Percentiles rank a stretch among this genome's conserved stretches.
Conservation (phyloP, 1,284 basidiomycete species). For the Phellinidium pouzarii region DNA sequence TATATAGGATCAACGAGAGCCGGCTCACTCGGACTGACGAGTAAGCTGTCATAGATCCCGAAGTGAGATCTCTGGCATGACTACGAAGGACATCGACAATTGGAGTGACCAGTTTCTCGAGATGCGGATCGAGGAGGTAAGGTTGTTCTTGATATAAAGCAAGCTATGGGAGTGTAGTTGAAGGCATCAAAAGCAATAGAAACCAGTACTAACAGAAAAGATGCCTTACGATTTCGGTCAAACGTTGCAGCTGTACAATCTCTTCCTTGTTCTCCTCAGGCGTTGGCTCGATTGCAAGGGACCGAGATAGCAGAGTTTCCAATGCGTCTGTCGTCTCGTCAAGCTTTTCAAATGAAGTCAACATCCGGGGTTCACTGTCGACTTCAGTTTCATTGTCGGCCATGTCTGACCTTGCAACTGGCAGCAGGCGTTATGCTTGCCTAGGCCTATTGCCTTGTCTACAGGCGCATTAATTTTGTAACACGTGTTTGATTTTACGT, state of each 20-base stretch:
- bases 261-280: conserved; percentile 13
- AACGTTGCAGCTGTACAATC: neutral
- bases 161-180: conserved; percentile 44
- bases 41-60: conserved; percentile 26
- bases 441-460: too few species aligned
- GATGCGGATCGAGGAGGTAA: conserved; percentile 91
- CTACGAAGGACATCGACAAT: conserved; percentile 62
- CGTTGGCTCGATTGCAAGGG: conserved; percentile 2
- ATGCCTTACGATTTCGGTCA: conserved; percentile 10
- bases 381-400: neutral
- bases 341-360: conserved; percentile 13
- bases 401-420: neutral
- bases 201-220: neutral
- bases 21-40: conserved; percentile 41
- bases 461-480: too few species aligned
- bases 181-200: neutral
- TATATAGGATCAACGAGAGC: conserved; percentile 68
- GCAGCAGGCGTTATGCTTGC: neutral
- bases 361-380: conserved; percentile 1
- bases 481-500: too few species aligned
- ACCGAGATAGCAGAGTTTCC: conserved; percentile 6
- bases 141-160: conserved; percentile 90
- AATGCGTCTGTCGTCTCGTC: neutral
- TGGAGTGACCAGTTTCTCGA: conserved; percentile 80
- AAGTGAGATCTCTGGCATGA: conserved; percentile 38